Conservation (phyloP, 1,139 yeast species). For the Suhomyces atakaporum region DNA sequence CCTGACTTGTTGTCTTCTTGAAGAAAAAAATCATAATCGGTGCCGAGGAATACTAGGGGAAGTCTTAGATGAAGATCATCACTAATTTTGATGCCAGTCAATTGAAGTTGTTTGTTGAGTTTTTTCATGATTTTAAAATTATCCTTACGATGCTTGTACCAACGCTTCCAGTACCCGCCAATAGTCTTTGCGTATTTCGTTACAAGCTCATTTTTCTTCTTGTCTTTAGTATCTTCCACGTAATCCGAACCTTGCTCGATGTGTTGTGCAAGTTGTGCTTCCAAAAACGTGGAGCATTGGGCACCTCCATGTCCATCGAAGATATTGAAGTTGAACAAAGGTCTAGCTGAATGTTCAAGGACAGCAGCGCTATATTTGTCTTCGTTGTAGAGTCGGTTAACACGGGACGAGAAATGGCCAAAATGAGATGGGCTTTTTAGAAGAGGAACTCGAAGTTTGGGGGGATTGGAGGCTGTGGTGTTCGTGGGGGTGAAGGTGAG, state of each 20-base stretch:
- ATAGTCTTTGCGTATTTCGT: slow-evolving; percentile 56
- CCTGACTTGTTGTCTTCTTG: slow-evolving; percentile 54
- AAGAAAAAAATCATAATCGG: slow-evolving; percentile 54
- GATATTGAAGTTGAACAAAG: slow-evolving; percentile 63
- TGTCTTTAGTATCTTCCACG: slow-evolving; percentile 19
- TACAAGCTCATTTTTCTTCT: slow-evolving; percentile 38
- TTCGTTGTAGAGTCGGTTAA: slow-evolving; percentile 77
- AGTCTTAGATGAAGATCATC: slow-evolving; percentile 63
- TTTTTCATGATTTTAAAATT: slow-evolving; percentile 42
- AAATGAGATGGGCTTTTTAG: slow-evolving; percentile 71
- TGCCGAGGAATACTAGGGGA: slow-evolving; percentile 60
- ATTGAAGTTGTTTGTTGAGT: slow-evolving; percentile 20
- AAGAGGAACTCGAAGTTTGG: slow-evolving; percentile 50
- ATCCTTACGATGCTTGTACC: slow-evolving; percentile 55
- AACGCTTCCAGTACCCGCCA: slow-evolving; percentile 89
- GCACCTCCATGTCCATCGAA: slow-evolving; percentile 96
- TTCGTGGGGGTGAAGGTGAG: slow-evolving; percentile 34
- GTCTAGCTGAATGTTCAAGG: slow-evolving; percentile 34
- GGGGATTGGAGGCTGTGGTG: slow-evolving; percentile 23
- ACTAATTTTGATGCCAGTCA: slow-evolving; percentile 17
- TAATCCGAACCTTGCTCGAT: slow-evolving; percentile 49
- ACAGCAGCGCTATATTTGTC: slow-evolving; percentile 72
- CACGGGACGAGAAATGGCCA: slow-evolving; percentile 79
- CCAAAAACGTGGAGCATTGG: slow-evolving; percentile 65
- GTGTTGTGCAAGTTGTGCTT: slow-evolving; percentile 51